These are phyloP conservation scores for Wickerhamiella occidentalis DNA, from an alignment of 805 yeast species.

Conservation along the genomic window DNA sequence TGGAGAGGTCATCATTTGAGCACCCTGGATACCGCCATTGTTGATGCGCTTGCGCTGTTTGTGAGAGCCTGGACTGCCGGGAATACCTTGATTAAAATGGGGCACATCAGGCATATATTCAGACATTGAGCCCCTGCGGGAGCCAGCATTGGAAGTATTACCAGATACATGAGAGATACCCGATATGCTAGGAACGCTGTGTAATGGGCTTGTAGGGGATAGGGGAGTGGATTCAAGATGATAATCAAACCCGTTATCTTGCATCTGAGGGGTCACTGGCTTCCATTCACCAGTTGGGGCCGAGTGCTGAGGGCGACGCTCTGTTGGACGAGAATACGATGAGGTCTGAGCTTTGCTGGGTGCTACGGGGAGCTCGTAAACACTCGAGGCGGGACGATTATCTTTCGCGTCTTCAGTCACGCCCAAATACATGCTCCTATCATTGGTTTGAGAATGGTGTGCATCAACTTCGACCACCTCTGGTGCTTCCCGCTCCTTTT, in stretches of 20 bases:
- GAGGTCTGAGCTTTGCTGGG: neutral
- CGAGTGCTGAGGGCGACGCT: neutral
- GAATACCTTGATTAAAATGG: neutral
- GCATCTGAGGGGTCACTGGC: conserved; percentile 6
- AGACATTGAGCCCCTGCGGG: conserved; percentile 2
- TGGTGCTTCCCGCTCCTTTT: neutral
- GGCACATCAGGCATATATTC: conserved; percentile 10
- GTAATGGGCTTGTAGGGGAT: conserved; percentile 4
- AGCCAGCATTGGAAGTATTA: neutral
- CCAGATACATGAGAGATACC: neutral
- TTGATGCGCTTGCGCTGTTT: neutral
- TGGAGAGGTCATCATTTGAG: neutral
- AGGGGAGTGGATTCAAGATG: conserved; percentile 1
- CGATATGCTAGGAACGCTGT: conserved; percentile 2
- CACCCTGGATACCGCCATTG: neutral
- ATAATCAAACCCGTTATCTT: neutral
- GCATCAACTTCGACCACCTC: no score
- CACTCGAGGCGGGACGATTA: neutral
- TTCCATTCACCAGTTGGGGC: neutral
- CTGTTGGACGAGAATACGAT: neutral
- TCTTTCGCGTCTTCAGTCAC: neutral
- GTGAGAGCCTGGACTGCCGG: conserved; percentile 1
- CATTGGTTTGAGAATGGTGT: no score
- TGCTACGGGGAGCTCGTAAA: neutral
- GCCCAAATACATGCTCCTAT: neutral